These are phyloP conservation scores for Prunus dulcis DNA, from an alignment of 306 rosid species.

Conservation along the genomic window DNA sequence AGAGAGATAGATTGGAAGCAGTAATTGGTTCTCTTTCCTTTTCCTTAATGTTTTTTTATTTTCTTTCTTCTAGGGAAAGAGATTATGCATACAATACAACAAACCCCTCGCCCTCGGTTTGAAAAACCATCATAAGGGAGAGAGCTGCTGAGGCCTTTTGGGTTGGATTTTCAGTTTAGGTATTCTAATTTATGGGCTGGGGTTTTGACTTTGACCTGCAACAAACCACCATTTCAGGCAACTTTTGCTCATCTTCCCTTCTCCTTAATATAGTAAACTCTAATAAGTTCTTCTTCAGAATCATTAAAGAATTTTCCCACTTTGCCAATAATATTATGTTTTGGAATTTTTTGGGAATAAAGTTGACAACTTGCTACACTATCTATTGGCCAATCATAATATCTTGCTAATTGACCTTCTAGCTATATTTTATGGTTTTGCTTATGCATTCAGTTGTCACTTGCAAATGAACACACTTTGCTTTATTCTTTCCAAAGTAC, in stretches of 20 bases:
- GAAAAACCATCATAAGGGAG: slow-evolving; percentile 12
- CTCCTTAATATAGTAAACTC: slow-evolving; percentile 39
- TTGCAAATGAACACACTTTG: neutral
- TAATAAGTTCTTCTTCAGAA: neutral
- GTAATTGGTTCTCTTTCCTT: slow-evolving; percentile 29
- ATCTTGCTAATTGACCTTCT: neutral
- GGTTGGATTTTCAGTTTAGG: slow-evolving; percentile 47
- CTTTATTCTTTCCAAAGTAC: neutral
- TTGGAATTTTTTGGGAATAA: slow-evolving; percentile 18
- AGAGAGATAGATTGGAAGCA: slow-evolving; percentile 26
- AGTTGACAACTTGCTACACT: slow-evolving; percentile 4
- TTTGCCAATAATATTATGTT: neutral
- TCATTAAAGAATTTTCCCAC: neutral
- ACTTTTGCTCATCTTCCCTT: slow-evolving; percentile 44
- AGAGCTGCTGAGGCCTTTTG: slow-evolving; percentile 40
- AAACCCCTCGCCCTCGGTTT: slow-evolving; percentile 53
- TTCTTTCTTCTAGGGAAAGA: slow-evolving; percentile 36
- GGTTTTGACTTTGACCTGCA: slow-evolving; percentile 77
- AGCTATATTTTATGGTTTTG: neutral
- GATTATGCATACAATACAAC: slow-evolving; percentile 25
- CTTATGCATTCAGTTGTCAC: neutral
- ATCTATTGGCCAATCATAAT: neutral
- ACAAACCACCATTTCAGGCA: slow-evolving; percentile 78
- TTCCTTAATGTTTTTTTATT: slow-evolving; percentile 1
- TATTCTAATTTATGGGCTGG: slow-evolving; percentile 53